These are phyloP conservation scores for Eremothecium gossypii DNA, from an alignment of 1,139 yeast species.

Conservation along the genomic window DNA sequence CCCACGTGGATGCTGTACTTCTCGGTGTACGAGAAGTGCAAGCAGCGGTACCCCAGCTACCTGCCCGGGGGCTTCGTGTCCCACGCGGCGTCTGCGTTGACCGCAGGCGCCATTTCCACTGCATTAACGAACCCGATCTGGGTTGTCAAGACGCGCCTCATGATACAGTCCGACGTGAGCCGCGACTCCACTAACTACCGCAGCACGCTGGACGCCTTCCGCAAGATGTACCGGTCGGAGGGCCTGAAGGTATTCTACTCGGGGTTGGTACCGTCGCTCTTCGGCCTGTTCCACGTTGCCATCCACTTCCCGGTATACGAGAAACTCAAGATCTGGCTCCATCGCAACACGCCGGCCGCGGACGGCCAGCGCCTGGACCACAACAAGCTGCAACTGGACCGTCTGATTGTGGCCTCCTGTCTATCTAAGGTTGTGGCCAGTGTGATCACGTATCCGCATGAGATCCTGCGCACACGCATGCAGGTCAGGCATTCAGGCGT, in stretches of 20 bases:
- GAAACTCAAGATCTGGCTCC: conserved; percentile 49
- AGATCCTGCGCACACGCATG: conserved; percentile 83
- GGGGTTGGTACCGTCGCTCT: conserved; percentile 81
- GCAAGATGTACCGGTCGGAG: conserved; percentile 67
- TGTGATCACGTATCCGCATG: conserved; percentile 90
- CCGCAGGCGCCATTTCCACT: conserved; percentile 85
- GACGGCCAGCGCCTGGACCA: conserved; percentile 11
- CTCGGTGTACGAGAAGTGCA: conserved; percentile 76
- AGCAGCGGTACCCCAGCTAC: conserved; percentile 37
- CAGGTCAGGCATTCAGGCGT: conserved; percentile 40
- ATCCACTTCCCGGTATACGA: conserved; percentile 97
- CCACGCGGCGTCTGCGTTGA: conserved; percentile 73
- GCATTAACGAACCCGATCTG: conserved; percentile 81
- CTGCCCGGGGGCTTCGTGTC: conserved; percentile 40
- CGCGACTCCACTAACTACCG: conserved; percentile 41
- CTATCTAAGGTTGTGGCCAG: conserved; percentile 85
- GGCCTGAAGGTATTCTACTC: conserved; percentile 81
- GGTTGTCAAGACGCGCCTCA: conserved; percentile 68
- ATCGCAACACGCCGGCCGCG: conserved; percentile 17
- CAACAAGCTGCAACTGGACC: conserved; percentile 28
- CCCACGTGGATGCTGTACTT: conserved; percentile 98
- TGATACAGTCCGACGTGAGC: conserved; percentile 57
- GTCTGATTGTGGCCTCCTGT: conserved; percentile 65
- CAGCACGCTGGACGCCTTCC: conserved; percentile 79
- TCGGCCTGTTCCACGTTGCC: conserved; percentile 90